Base-by-base conservation (phyloP, 2,329 filamentous ascomycete species). In the Hypoxylon sp. region DNA sequence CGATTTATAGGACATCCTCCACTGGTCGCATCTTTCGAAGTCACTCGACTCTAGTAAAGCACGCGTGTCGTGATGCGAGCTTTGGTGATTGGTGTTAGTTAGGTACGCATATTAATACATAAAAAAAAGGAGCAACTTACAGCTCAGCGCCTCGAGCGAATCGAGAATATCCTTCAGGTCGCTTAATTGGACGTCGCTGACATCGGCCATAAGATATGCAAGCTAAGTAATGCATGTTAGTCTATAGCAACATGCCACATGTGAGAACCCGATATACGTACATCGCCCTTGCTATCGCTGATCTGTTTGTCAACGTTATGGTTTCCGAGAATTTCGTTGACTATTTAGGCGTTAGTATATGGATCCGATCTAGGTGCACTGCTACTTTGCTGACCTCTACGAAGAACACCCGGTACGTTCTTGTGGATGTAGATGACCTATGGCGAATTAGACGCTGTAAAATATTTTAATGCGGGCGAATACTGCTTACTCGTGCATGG, bases 271-370 rank as follows among this genome's bases (percentile, higher is more conserved):
- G n/a, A 26, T 29, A 40, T 38, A 59, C 81, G 60, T 74, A 90
- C 87, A 70, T 97, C 93, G 63, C 91, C 93, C 76, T 88, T 88
- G 74, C 89, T 96, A 72, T 97, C 94, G 40, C 90, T 94, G 78
- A 95, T 97, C 75, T 99, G 94, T 80, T 97, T 97, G 77, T 97
- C 93, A 63, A 99, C 92, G 72, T 99, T 99, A 78, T 99, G 92
- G 67, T 95, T 87, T 31, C 89, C 90, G 36, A 99, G 81, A 57
- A 97, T 91, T 67, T 94, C 90, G 78, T 99, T 99, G 61, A 99
- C 94, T 87, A 57, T 7, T 21, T 25, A 47, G 8, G 31, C 49
- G 50, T 62, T 20, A 62, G 55, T 50, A 54, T 57, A 7, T 13
- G 12, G 9, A 48, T n/a, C 15, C 13, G 27, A 40, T 7, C 8